Evolutionary conservation across 257 asterid genomes (phyloP).

Genomic region (Petrea volubilis): DNA sequence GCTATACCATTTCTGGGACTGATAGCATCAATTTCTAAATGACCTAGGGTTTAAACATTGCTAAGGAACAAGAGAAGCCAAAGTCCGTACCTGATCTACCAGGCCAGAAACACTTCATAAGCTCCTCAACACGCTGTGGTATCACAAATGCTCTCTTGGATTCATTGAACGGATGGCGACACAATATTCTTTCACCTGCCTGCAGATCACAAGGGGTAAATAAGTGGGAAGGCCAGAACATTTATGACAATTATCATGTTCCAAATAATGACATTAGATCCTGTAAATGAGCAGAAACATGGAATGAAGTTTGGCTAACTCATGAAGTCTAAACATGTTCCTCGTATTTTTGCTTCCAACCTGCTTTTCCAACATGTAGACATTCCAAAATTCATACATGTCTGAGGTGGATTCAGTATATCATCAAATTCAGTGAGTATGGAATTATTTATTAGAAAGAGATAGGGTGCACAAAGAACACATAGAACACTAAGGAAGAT

Average conservation of each 20-base stretch:
- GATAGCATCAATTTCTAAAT: constrained; percentile 14
- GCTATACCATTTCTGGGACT: not conserved
- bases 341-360: constrained; percentile 1
- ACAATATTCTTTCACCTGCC: constrained; percentile 80
- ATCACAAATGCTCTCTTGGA: constrained; percentile 94
- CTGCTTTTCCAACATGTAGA: not conserved
- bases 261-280: not conserved
- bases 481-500: not conserved
- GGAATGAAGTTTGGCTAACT: not conserved
- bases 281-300: not conserved
- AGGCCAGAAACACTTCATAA: constrained; percentile 87
- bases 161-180: constrained; percentile 93
- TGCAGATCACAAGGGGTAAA: constrained; percentile 29
- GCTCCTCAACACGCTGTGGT: constrained; percentile 90
- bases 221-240: not conserved
- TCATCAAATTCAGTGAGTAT: no score
- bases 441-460: not conserved
- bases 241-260: not conserved
- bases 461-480: not conserved
- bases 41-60: not conserved
- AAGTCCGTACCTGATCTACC: constrained; percentile 65
- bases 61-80: not conserved
- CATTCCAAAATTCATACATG: not conserved
- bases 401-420: not conserved
- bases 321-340: not conserved